Base-by-base conservation (phyloP, 352 stramenopile genomes). In the Phytophthora rubi region DNA sequence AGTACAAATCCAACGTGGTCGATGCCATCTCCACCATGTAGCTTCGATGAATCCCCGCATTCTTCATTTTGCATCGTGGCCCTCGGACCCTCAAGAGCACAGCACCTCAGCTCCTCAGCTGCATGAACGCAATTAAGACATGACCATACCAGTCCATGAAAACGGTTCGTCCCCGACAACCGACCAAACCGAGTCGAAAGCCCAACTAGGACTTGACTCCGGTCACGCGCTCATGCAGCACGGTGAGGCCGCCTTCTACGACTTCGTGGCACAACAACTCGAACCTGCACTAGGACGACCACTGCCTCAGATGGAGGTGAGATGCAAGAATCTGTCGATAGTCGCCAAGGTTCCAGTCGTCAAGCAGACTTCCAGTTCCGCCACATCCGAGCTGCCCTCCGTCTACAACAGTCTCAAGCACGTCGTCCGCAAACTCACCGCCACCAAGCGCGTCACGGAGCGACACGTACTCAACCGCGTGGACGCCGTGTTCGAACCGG, bases 271-370 rank as follows among this genome's bases (percentile, higher is more conserved):
- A 0, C 33, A 65, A 7, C 39, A 73, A 8, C 15, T 81, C 18
- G 70, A 81, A 32, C 32, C 59, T 9, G 59, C 74, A 30, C 30
- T 71, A 0, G 67, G 70, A 16, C 62, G 62, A n/a, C 5, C 30
- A 35, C 48, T 81, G 45, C 73, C 67, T 3, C 70, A 81, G 53
- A 70, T 81, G 59, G 74, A 83, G 49, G 69, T 83, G 32, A 74
- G 77, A 13, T 78, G 73, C 60, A 77, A 68, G 15, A 26, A 82
- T 18, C 21, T 84, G 1, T 79, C 77, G 0, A 28, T 80, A 6
- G 16, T 70, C 13, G 76, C 74, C 23, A 60, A 81, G 13, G 65
- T 77, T 6, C 12, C 59, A 5, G 63, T 73, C 7, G 58, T 68
- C 23, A n/a, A 67, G 57, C 44, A 63, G 61, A 12, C n/a, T 8